Evolutionary conservation across 1,139 yeast genomes (phyloP), one percentile per base, ranked within the genome.

Genomic region (Sugiyamaella castrensis): DNA sequence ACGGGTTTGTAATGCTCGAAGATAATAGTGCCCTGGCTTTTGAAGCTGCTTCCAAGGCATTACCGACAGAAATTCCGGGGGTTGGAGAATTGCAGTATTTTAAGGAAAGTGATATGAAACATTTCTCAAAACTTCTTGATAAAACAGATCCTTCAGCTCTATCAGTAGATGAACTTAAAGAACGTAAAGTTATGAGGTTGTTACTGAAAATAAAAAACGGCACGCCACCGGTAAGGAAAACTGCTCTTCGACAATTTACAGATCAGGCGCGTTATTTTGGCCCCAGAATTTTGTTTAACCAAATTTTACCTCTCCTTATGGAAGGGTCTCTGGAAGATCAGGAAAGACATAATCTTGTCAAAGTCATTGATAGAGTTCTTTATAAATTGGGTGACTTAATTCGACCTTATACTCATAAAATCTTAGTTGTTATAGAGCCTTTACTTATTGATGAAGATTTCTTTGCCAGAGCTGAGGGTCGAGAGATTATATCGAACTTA

Each of bases 291-390:
- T 65, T 89, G 16, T 84, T 91, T 60, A 78, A 80, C 50, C 83
- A 80, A 53, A 74, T 87, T 7, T 70, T 91, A 12, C 96, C 96
- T 0, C 67, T 91, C 13, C 68, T 91, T 34, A 71, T 85, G 63
- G 96, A 88, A 55, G 82, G 82, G 24, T 69, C 79, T 8, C 69
- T 89, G 36, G 94, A 84, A 56, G 94, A 87, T 47, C 89, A 83
- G 57, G 97, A 91, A 63, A 74, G 96, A 29, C 96, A 89, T 67
- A 66, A 87, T 12, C 70, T 91, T 50, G 86, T 88, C 10, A 91
- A 89, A 63, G 77, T 87, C 8, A 69, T 87, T 11, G 89, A 85
- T 33, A 72, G 96, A 37, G 73, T 87, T 0, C 65, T 91, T 13
- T 79, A 76, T 63, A 82, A 76, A 55, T 69, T 89, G 15, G 88